Evolutionary conservation across 2,329 filamentous ascomycete species (phyloP), one percentile per base, ranked within the genome.

Genomic region (Teratosphaeriaceae sp.): DNA sequence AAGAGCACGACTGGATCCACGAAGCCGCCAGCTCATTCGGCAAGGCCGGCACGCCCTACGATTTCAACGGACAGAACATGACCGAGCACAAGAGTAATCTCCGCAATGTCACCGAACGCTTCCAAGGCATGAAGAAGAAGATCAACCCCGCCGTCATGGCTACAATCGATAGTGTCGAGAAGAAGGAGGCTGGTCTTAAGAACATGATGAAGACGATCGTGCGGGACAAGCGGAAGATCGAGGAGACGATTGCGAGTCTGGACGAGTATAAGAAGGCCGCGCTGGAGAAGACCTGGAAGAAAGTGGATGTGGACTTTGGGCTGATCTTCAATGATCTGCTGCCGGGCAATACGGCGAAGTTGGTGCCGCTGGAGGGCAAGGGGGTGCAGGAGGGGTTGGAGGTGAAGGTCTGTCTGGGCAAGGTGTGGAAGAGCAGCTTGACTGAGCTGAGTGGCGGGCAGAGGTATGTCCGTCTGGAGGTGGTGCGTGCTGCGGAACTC

Each of bases 101-200:
- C 30, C 84, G 84, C 56, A 94, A 85, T 56, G 71, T 98, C 52
- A 88, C 83, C 5, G 92, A 98, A 61, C 84, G 89, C 23, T 95
- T 90, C 72, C 88, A 95, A 58, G 89, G 90, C 46, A 95, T 97
- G 88, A 96, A 94, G 76, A 97, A 97, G 74, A 98, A 97, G 75
- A 96, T 98, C 73, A 98, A 98, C 63, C 92, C 92, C 43, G 97
- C 97, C 70, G 92, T 98, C 63, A 98, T 98, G 92, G 96, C 95
- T 65, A 98, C 97, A 87, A 98, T 98, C 60, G 92, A 98, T 68
- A 92, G 84, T 55, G 92, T 98, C 23, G 94, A 98, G 74, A 98
- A 98, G 80, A 98, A 98, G 69, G 94, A 98, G 65, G 79, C 86
- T 9, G 78, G 81, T 8, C 77, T 98, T 50, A 97, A 97, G 72